Evolutionary conservation across 2,329 filamentous ascomycete species (phyloP).

Genomic region (Talaromyces sp.): DNA sequence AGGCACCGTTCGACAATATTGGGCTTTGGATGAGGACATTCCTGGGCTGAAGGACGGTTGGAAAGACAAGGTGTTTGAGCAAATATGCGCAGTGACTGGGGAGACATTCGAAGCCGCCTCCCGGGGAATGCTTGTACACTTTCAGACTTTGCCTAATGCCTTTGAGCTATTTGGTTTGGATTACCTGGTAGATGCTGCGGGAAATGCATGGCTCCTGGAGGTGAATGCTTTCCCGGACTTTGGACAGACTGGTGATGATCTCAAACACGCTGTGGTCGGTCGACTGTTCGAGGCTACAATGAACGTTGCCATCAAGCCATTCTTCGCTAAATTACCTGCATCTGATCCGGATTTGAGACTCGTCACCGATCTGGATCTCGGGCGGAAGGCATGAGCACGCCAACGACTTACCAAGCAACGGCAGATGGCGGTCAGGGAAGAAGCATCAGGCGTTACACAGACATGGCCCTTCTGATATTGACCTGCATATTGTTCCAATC

Average conservation of each 20-base stretch:
- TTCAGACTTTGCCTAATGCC: slow-evolving; percentile 80
- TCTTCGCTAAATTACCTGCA: slow-evolving; percentile 53
- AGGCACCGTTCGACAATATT: slow-evolving; percentile 71
- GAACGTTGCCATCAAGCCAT: slow-evolving; percentile 61
- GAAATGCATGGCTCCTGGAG: slow-evolving; percentile 73
- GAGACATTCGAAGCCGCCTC: slow-evolving; percentile 86
- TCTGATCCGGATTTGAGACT: slow-evolving; percentile 33
- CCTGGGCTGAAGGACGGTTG: slow-evolving; percentile 36
- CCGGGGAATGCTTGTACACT: slow-evolving; percentile 78
- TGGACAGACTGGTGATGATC: slow-evolving; percentile 75
- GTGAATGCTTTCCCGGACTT: slow-evolving; percentile 97
- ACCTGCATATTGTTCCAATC: background rate
- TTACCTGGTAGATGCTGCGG: slow-evolving; percentile 70
- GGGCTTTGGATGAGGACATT: slow-evolving; percentile 55
- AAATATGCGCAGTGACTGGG: slow-evolving; percentile 70
- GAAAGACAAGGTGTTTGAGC: slow-evolving; percentile 63
- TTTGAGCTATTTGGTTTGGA: slow-evolving; percentile 93
- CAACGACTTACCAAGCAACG: background rate
- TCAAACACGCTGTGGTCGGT: slow-evolving; percentile 64
- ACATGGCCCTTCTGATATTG: background rate
- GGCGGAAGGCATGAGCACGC: slow-evolving; percentile 28
- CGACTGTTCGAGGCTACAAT: slow-evolving; percentile 75
- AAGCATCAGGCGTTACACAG: background rate
- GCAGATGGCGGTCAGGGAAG: background rate
- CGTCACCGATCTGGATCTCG: slow-evolving; percentile 42